Evolutionary conservation across 805 yeast genomes (phyloP), one percentile per base, ranked within the genome.

Genomic region (Candida wancherniae): DNA sequence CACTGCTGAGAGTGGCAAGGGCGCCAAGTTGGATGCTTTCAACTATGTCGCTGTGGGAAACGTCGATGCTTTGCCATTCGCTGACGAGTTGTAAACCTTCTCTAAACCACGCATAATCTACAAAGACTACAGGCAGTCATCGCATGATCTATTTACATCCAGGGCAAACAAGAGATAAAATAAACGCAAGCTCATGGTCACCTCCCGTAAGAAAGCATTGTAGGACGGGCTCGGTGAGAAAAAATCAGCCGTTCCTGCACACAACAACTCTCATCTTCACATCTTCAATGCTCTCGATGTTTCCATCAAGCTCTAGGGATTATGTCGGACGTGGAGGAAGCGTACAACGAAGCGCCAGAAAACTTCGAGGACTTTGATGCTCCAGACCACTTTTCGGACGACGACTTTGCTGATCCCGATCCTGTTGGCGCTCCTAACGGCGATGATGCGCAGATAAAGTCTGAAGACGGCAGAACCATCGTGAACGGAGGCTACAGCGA

Each of bases 41-140:
- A 86, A 80, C 69, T 80, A 83, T 55, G 92, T 81, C 45, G 96
- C 92, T 42, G 80, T 85, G 41, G 98, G 97, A 65, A 81, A 86
- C 61, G 77, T 81, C 40, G 80, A 78, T 55, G 77, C 76, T 45
- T 77, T 90, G 67, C 97, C 98, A 53, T 83, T 71, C 61, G 80
- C 82, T 51, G 87, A 83, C 61, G 96, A 92, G 69, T 80, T 90
- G 65, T 84, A 82, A 47, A 31, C 24, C n/a, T n/a, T n/a, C 28
- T 20, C 19, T 23, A 21, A 18, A 23, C 39, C 34, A 34, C 47
- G 37, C 36, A 38, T 34, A 24, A n/a, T n/a, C 37, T 22, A 22
- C 33, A 27, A 37, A 29, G 30, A 15, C 22, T 14, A 16, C 22
- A 22, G 17, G 26, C 28, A 21, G 29, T 27, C 28, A 16, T 30